Percentiles rank a stretch among this genome's conserved stretches.
Conservation (phyloP, 768 basidiomycete genomes). For the Mycena polygramma region DNA sequence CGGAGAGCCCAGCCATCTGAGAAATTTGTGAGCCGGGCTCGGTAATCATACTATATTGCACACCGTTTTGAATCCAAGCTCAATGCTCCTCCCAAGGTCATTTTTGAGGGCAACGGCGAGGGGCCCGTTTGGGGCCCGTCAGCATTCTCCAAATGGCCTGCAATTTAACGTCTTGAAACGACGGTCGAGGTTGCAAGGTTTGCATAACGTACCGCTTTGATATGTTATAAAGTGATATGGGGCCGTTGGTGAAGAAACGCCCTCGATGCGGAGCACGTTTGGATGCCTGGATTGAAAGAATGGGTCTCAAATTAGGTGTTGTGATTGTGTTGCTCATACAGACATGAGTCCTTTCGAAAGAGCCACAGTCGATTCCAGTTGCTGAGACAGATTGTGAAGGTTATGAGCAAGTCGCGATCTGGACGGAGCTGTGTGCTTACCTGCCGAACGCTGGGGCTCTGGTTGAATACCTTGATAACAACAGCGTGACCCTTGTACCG, state of each 20-base stretch:
- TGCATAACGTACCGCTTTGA: background rate
- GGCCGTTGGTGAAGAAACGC: background rate
- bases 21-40: background rate
- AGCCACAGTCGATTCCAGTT: background rate
- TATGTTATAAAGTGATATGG: background rate
- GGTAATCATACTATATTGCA: too few relatives aligned
- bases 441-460: background rate
- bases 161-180: background rate
- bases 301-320: background rate
- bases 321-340: background rate
- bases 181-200: background rate
- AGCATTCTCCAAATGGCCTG: background rate
- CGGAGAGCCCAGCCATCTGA: background rate
- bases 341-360: background rate
- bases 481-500: background rate
- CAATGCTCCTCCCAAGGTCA: background rate
- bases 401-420: background rate
- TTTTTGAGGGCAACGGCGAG: background rate
- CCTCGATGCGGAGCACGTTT: background rate
- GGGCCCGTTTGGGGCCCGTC: background rate
- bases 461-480: background rate
- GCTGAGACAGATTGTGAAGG: background rate
- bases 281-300: background rate
- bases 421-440: background rate
- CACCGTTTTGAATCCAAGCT: background rate